Base-by-base conservation (phyloP, 495 filamentous ascomycete genomes). In the Daldinia childiae region DNA sequence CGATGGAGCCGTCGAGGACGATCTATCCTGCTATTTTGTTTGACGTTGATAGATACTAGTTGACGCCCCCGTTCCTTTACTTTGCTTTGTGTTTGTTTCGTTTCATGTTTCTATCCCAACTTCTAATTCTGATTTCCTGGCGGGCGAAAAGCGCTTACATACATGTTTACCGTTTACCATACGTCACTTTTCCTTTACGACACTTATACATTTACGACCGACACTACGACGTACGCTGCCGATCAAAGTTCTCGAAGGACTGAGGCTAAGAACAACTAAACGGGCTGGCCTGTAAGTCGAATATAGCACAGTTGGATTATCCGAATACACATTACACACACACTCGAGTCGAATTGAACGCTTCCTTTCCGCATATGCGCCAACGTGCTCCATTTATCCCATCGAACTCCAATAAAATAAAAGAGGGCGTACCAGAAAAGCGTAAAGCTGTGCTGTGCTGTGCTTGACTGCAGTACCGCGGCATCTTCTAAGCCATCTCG, bases 61-160 rank as follows among this genome's bases (percentile, higher is more conserved):
- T 34, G 70, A 21, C 34, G 41, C 70, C 67, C 67, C 69, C 64
- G 21, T 68, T 56, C 17, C 54, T 55, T 50, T 57, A 29, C 63
- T 24, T 50, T 57, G 36, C 63, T 24, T 62, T 32, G 26, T 57
- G 6, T 32, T 72, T 64, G 54, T 72, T 43, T 67, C 63, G 30
- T 57, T 67, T 34, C 30, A 21, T 51, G 36, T 72, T 57, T 65
- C 30, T 43, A n/a, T 50, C 58, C 29, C 61, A n/a, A 36, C 26
- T 55, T 59, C 41, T 34, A 54, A 50, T 41, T 34, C 32, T 4
- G 12, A 54, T 52, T 41, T 57, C 34, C 43, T 71, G 27, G 43
- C 9, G 43, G 27, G 43, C 43, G 43, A 48, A 48, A 48, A 24
- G 34, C 43, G 19, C 43, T 48, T 48, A 21, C 43, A 48, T 48